phyloP scores from a whole-genome alignment of 495 filamentous ascomycete species.

The Barbatosphaeria neglecta region DNA sequence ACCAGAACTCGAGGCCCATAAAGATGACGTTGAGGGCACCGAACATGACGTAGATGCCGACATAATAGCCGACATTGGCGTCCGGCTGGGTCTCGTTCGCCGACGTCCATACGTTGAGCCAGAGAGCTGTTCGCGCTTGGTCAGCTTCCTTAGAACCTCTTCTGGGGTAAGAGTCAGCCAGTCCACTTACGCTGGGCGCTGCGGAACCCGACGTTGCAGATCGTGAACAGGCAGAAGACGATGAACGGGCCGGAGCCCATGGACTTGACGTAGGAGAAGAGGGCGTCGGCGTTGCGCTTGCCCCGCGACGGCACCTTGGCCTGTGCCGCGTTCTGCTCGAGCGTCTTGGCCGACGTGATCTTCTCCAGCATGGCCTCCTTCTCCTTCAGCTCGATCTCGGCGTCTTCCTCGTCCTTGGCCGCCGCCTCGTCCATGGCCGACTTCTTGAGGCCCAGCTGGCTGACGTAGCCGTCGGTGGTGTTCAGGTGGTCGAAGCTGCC shows the following conservation, averaged over 20 bases:
- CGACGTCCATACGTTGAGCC: slow-evolving; percentile 6
- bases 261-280: slow-evolving; percentile 7
- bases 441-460: slow-evolving; percentile 3
- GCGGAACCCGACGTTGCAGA: slow-evolving; percentile 3
- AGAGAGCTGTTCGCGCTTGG: slow-evolving; percentile 2
- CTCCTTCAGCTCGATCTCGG: neutral
- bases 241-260: slow-evolving; percentile 2
- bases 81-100: neutral
- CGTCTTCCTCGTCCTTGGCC: slow-evolving; percentile 1
- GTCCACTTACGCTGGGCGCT: slow-evolving; percentile 5
- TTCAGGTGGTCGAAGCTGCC: slow-evolving; percentile 21
- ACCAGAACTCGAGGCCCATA: slow-evolving; percentile 3
- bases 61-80: slow-evolving; percentile 2
- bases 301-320: slow-evolving; percentile 1
- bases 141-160: neutral
- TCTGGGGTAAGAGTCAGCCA: no score
- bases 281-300: slow-evolving; percentile 6
- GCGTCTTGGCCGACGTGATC: neutral
- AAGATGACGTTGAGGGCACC: slow-evolving; percentile 2
- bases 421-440: neutral
- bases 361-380: neutral
- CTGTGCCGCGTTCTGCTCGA: neutral
- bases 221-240: slow-evolving; percentile 5
- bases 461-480: slow-evolving; percentile 5
- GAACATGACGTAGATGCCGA: slow-evolving; percentile 6